Percentiles rank a stretch among this genome's conserved stretches.
phyloP scores from a whole-genome alignment of 2,329 filamentous ascomycete species.

The Neopestalotiopsis rosae region DNA sequence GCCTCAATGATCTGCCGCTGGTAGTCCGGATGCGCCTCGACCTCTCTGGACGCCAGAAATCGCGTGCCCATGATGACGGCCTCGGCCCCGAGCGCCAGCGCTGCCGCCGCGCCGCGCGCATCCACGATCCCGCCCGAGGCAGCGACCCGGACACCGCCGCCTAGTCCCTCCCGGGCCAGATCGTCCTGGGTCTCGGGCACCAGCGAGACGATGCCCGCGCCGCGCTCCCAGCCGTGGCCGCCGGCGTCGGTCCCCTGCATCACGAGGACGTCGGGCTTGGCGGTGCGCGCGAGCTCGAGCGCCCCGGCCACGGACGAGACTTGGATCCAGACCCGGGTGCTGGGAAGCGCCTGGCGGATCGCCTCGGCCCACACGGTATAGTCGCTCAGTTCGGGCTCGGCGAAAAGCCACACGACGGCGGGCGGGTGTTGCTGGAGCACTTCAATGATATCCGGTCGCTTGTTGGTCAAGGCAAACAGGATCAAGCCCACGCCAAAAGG shows the following conservation, averaged over 20 bases:
- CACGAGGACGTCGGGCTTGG: conserved; percentile 52
- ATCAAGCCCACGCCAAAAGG: conserved; percentile 68
- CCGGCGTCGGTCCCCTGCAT: conserved; percentile 59
- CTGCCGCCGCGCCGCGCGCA: conserved; percentile 54
- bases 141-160: conserved; percentile 36
- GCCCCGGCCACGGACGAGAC: conserved; percentile 54
- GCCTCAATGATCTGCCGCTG: conserved; percentile 36
- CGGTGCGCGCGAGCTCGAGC: conserved; percentile 37
- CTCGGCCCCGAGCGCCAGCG: conserved; percentile 54
- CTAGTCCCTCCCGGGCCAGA: conserved; percentile 30
- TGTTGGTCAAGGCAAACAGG: conserved; percentile 51
- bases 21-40: conserved; percentile 36
- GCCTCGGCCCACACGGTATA: not conserved
- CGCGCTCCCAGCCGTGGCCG: conserved; percentile 53
- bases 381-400: conserved; percentile 33
- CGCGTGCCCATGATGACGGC: conserved; percentile 66
- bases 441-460: conserved; percentile 46
- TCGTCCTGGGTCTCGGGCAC: conserved; percentile 54
- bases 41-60: conserved; percentile 42
- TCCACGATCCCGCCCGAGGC: conserved; percentile 59
- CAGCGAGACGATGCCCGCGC: conserved; percentile 51
- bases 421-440: conserved; percentile 60
- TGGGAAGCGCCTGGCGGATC: conserved; percentile 19
- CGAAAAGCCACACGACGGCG: conserved; percentile 71
- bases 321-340: conserved; percentile 55